These are phyloP conservation scores for Cercis canadensis DNA, from an alignment of 306 rosid genomes.

Conservation along the genomic window DNA sequence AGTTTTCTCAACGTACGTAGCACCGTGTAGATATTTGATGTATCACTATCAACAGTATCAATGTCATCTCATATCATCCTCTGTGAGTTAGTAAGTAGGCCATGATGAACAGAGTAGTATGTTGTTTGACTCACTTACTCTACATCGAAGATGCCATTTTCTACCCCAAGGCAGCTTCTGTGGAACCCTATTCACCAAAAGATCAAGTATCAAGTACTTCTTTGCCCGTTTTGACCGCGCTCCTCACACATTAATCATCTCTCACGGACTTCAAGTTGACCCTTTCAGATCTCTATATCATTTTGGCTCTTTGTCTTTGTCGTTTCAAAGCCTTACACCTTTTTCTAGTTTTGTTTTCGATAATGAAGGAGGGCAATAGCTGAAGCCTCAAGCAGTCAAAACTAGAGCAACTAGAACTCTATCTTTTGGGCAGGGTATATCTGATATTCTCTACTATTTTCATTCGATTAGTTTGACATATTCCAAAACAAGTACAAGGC, in stretches of 20 bases:
- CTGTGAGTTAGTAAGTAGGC: background rate
- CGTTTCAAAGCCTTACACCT: background rate
- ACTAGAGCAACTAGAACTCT: too few species aligned
- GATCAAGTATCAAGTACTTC: background rate
- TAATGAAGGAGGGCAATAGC: too few species aligned
- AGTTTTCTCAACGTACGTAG: too few species aligned
- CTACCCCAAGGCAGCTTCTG: background rate
- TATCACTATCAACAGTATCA: background rate
- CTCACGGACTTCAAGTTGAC: slow-evolving; percentile 29
- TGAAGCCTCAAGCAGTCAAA: too few species aligned
- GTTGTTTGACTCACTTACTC: slow-evolving; percentile 8
- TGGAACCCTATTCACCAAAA: background rate
- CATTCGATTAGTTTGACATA: too few species aligned
- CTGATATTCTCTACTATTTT: too few species aligned
- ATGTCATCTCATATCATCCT: slow-evolving; percentile 26
- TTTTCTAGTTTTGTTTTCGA: too few species aligned
- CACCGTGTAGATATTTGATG: too few species aligned
- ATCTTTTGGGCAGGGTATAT: too few species aligned
- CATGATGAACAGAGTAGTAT: slow-evolving; percentile 7
- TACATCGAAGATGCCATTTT: background rate
- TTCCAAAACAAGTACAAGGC: too few species aligned
- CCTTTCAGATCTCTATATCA: slow-evolving; percentile 21
- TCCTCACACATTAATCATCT: slow-evolving; percentile 12
- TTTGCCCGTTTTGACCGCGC: slow-evolving; percentile 24
- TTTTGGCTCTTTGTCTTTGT: background rate